Base-by-base conservation (phyloP, 2,329 filamentous ascomycete species). In the Annulohypoxylon truncatum region DNA sequence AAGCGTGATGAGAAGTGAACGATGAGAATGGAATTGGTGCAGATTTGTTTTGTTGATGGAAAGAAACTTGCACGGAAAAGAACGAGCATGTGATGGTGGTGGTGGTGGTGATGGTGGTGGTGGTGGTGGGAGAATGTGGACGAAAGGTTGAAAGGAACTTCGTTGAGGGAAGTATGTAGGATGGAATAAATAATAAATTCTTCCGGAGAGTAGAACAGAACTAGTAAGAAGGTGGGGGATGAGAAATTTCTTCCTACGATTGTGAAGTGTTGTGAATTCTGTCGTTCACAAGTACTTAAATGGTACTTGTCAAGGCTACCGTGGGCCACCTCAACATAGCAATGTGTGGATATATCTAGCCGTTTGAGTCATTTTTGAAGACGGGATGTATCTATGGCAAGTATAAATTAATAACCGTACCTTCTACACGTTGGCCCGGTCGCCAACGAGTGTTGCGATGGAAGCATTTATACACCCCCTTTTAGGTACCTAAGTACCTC, bases 231-330 rank as follows among this genome's bases (percentile, higher is more conserved):
- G 31, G 29, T 26, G 31, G 42, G 44, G 31, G 33, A 22, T 12
- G 13, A 22, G 42, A 22, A 10, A 31, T 5, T 15, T 18, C n/a
- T 33, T 22, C 6, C 13, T 40, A 40, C 1, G 18, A 9, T 18
- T 10, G 53, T 57, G 53, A 48, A 57, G 1, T 31, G 24, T 55
- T 38, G 54, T 48, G 54, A 48, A 38, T 50, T 58, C 5, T 15
- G 18, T 15, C 20, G 29, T 50, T 58, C 7, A 48, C 10, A 12
- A 9, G 22, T 58, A 58, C 54, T 22, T 50, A 18, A 8, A 8
- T 13, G 46, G 44, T 29, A 50, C 31, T 6, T 50, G 44, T 40
- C n/a, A 48, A 24, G 22, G 42, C 22, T 38, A 40, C 35, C 2
- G 7, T 5, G 8, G 22, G 3, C 33, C 24, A 28, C 28, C 38